Base-by-base conservation (phyloP, 2,329 filamentous ascomycete genomes). In the Ambrosiella cleistominuta region DNA sequence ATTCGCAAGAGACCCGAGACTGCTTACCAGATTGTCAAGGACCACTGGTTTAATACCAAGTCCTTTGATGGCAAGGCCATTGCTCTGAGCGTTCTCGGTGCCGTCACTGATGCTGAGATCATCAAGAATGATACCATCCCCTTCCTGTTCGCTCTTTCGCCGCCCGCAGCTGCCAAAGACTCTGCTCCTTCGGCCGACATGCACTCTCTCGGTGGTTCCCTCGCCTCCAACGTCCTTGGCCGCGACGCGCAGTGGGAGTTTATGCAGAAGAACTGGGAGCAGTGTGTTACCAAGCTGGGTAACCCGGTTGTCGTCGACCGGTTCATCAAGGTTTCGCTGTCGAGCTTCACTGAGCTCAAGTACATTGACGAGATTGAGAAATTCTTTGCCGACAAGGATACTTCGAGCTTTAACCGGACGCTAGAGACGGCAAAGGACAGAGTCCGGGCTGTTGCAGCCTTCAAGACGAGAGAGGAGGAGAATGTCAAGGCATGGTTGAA, bases 31-130 rank as follows among this genome's bases (percentile, higher is more conserved):
- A 78, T 83, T 7, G 77, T 98, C 57, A 88, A 91, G 73, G 81
- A 88, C 57, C 90, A 96, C 68, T 97, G 88, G 77, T 77, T 81
- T 62, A 82, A 75, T 55, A 93, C 88, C 11, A 84, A 85, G 56
- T 88, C 89, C 7, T 83, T 96, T 42, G 93, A 97, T 65, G 90
- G 89, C 65, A 94, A 90, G 70, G 89, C 95, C 64, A 86, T 95
- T 63, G 85, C 82, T 63, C 78, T 97, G 2, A 75, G 79, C 42
- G 81, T 86, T 3, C 77, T 98, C 50, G 88, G 89, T 39, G 80
- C 82, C 44, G 82, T 86, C 17, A 83, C 84, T 64, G 80, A 88
- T 58, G 67, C 71, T 9, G 78, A 81, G 8, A 73, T 96, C 37
- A 81, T 94, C 50, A 73, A 77, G 59, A 71, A 70, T 71, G 83